Conservation (phyloP, 371 early-diverging fungal species). For the Vairimorpha necatrix region DNA sequence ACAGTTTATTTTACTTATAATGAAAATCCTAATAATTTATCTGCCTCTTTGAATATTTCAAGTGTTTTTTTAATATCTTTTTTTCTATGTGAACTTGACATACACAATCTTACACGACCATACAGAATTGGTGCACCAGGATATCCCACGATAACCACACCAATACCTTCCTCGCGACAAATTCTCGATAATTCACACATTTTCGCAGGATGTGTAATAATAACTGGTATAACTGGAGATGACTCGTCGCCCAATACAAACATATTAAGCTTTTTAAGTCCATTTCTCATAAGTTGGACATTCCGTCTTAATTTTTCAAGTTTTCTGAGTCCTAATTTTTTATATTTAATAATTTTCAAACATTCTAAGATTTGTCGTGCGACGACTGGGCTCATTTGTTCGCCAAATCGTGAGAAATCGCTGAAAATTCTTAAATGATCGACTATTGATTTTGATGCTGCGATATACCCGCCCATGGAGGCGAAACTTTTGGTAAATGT, state of each 20-base stretch:
- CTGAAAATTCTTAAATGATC: constrained; percentile 73
- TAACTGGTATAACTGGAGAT: constrained; percentile 88
- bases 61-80: constrained; percentile 77
- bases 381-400: constrained; percentile 82
- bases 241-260: constrained; percentile 84
- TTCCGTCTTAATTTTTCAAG: constrained; percentile 78
- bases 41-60: constrained; percentile 61
- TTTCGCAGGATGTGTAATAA: constrained; percentile 92
- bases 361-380: constrained; percentile 77
- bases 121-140: constrained; percentile 94
- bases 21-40: constrained; percentile 59
- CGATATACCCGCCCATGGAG: constrained; percentile 92
- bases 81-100: constrained; percentile 83
- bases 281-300: constrained; percentile 73
- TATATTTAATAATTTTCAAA: constrained; percentile 65
- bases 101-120: constrained; percentile 87
- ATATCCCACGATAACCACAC: constrained; percentile 94
- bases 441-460: constrained; percentile 73
- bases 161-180: constrained; percentile 79
- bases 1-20: background rate
- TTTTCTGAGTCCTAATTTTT: constrained; percentile 71
- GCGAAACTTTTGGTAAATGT: constrained; percentile 99
- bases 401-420: constrained; percentile 80
- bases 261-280: constrained; percentile 79
- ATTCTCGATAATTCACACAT: constrained; percentile 86